phyloP scores from a whole-genome alignment of 352 stramenopile species.

The Blastocystis sp. region DNA sequence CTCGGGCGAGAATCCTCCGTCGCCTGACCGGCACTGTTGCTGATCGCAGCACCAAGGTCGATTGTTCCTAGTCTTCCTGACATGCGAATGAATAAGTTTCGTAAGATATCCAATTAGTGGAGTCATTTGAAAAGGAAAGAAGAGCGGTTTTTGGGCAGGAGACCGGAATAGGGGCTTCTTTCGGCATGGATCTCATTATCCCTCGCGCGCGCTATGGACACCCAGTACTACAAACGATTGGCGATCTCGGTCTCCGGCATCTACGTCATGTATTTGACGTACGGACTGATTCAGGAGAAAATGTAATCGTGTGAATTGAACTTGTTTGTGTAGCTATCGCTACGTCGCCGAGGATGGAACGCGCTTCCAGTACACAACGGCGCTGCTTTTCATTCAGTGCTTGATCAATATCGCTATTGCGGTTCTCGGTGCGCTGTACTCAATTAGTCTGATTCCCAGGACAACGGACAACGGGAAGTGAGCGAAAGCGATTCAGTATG shows the following conservation, averaged over 20 bases:
- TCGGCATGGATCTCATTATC: too few species aligned
- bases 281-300: conserved; percentile 80
- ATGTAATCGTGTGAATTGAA: conserved; percentile 64
- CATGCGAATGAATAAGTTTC: too few species aligned
- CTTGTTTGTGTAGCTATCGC: conserved; percentile 66
- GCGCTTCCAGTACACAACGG: conserved; percentile 77
- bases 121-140: too few species aligned
- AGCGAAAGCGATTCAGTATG: not conserved
- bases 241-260: conserved; percentile 73
- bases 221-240: conserved; percentile 59
- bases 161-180: too few species aligned
- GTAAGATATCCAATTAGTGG: too few species aligned
- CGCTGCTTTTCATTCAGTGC: conserved; percentile 79
- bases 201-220: not conserved
- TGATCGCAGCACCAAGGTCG: not conserved
- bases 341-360: conserved; percentile 65
- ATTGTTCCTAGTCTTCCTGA: not conserved
- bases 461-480: not conserved
- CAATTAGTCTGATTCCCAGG: not conserved
- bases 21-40: not conserved
- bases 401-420: conserved; percentile 74
- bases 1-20: not conserved
- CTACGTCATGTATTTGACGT: conserved; percentile 77
- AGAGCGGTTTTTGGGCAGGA: too few species aligned
- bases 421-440: not conserved